phyloP scores from a whole-genome alignment of 495 filamentous ascomycete genomes.

The Gamarada debralockiae region DNA sequence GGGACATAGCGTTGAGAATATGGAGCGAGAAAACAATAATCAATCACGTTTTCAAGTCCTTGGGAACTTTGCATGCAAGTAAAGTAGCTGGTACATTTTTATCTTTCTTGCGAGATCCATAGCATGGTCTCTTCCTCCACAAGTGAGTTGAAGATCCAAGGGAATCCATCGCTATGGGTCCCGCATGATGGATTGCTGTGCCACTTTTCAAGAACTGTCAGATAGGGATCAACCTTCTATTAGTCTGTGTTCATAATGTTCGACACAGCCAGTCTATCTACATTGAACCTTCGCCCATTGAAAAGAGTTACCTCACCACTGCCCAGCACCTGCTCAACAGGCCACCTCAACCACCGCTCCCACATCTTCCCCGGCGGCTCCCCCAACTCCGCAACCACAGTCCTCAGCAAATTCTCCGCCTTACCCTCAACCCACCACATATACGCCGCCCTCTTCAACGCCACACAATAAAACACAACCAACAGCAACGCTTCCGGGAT shows the following conservation, averaged over 20 bases:
- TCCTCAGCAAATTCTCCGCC: slow-evolving; percentile 16
- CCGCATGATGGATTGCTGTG: background rate
- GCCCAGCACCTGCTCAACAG: slow-evolving; percentile 12
- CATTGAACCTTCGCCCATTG: too few relatives aligned
- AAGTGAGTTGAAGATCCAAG: too few relatives aligned
- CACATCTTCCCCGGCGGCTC: background rate
- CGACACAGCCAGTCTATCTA: too few relatives aligned
- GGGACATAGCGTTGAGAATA: background rate
- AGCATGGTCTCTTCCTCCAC: too few relatives aligned
- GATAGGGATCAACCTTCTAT: too few relatives aligned
- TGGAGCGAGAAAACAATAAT: background rate
- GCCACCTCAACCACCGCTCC: slow-evolving; percentile 18
- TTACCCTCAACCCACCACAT: slow-evolving; percentile 23
- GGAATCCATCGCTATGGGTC: too few relatives aligned
- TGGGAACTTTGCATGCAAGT: too few relatives aligned
- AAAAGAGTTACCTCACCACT: background rate
- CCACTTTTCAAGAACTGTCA: too few relatives aligned
- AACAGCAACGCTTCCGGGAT: slow-evolving; percentile 20
- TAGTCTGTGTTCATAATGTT: too few relatives aligned
- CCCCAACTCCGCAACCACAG: slow-evolving; percentile 10
- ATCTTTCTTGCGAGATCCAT: too few relatives aligned
- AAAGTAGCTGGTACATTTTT: too few relatives aligned
- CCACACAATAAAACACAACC: slow-evolving; percentile 14
- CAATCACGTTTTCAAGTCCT: too few relatives aligned
- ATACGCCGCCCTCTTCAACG: slow-evolving; percentile 5